Evolutionary conservation across 257 asterid species (phyloP).

Genomic region (Jacaranda copaia): DNA sequence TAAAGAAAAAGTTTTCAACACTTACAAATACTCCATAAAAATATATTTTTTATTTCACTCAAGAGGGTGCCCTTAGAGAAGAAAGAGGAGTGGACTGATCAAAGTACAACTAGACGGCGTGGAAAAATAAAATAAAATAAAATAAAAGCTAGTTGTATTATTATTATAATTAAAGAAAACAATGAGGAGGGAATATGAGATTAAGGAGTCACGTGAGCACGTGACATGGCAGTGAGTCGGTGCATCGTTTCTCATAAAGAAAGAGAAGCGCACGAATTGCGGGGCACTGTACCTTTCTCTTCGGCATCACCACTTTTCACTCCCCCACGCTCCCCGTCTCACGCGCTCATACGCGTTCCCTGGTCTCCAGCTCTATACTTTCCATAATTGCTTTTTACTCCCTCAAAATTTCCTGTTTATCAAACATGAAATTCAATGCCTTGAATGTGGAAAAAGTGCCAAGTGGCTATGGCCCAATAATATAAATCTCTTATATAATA

Average conservation of each 20-base stretch:
- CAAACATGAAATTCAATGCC: no score
- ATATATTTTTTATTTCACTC: neutral
- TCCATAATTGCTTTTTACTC: no score
- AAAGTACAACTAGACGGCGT: conserved; percentile 18
- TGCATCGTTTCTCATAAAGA: conserved; percentile 74
- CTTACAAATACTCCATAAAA: no score
- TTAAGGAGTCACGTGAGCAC: conserved; percentile 83
- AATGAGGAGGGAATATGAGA: conserved; percentile 44
- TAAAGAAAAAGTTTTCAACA: no score
- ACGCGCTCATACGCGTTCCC: conserved; percentile 27
- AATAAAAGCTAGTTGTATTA: conserved; percentile 21
- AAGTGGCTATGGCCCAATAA: no score
- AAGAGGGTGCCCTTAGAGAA: conserved; percentile 2
- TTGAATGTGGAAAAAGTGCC: no score
- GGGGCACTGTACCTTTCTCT: conserved; percentile 51
- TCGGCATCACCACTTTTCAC: conserved; percentile 25
- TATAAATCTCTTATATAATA: no score
- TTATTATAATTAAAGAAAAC: conserved; percentile 37
- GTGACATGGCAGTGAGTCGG: conserved; percentile 80
- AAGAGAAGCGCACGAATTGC: conserved; percentile 77
- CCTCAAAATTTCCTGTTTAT: no score
- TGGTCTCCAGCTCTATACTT: no score
- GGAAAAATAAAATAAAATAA: neutral
- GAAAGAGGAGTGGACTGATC: conserved; percentile 28
- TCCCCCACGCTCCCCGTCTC: conserved; percentile 6